Evolutionary conservation across 2,329 filamentous ascomycete species (phyloP).

Genomic region (Passalora sequoiae): DNA sequence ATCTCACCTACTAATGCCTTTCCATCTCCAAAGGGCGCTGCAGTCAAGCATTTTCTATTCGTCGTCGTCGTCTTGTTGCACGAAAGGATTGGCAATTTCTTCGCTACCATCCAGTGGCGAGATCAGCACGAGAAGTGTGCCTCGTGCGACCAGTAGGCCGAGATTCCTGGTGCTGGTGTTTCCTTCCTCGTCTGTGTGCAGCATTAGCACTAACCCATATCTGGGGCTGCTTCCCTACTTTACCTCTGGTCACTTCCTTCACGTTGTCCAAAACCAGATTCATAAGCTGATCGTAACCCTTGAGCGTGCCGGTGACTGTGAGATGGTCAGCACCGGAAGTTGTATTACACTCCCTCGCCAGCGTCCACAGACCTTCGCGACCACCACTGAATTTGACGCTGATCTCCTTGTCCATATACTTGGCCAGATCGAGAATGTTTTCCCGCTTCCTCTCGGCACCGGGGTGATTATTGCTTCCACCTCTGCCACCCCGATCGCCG

Average conservation of each 20-base stretch:
- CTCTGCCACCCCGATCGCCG: constrained; percentile 24
- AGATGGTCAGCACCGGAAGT: background rate
- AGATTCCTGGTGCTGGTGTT: constrained; percentile 77
- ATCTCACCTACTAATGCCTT: too few relatives aligned
- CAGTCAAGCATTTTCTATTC: too few relatives aligned
- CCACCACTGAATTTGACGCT: constrained; percentile 96
- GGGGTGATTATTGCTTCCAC: constrained; percentile 29
- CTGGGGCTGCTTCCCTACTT: constrained; percentile 32
- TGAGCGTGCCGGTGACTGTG: constrained; percentile 78
- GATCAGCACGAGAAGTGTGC: constrained; percentile 86
- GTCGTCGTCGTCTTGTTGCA: constrained; percentile 60
- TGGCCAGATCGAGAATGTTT: constrained; percentile 89
- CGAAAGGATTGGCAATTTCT: constrained; percentile 90
- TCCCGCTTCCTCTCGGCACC: constrained; percentile 75
- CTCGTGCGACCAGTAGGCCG: constrained; percentile 82
- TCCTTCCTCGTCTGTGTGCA: constrained; percentile 73
- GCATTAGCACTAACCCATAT: background rate
- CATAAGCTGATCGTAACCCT: constrained; percentile 96
- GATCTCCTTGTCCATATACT: constrained; percentile 96
- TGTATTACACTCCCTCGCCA: background rate
- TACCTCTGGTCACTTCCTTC: constrained; percentile 81
- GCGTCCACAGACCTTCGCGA: constrained; percentile 65
- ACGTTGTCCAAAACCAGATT: constrained; percentile 95
- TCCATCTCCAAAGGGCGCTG: too few relatives aligned
- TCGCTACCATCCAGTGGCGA: constrained; percentile 92